Evolutionary conservation across 768 basidiomycete species (phyloP), one percentile per base, ranked within the genome.

Genomic region (Candolleomyces eurysporus): DNA sequence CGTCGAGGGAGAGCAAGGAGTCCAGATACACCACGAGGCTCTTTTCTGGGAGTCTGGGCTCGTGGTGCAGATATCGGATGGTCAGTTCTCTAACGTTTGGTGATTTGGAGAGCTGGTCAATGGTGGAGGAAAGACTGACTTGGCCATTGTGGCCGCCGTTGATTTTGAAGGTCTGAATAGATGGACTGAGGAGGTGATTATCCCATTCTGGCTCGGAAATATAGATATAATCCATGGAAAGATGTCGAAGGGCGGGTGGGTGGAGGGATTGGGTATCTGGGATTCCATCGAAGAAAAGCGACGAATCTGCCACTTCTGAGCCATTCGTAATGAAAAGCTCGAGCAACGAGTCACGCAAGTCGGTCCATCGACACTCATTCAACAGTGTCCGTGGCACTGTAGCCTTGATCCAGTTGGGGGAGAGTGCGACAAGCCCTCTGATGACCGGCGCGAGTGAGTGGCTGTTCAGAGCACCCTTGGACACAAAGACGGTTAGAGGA

Each of bases 341-440:
- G 46, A 70, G 63, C 10, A 76, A 42, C 4, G 58, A 55, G 11
- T 61, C 52, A 2, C 58, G 21, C 31, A 73, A 36, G 22, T 66
- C 65, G 21, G 62, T 56, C 68, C 72, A 71, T 16, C 62, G 61
- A 2, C 66, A 61, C 21, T 39, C 40, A 13, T 60, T 39, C 45
- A 76, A 58, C 22, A 70, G 26, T 7, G 57, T 48, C 5, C 61
- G 66, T 11, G 71, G 61, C 16, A 72, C 57, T 0, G 68, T 67
- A n/a, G 65, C 69, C 40, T 48, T 61, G 6, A 73, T 67, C 73
- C 75, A 75, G 48, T 73, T 73, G 16, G 57, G 42, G 1, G 70
- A 65, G 4, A 72, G 66, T 1, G 63, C 31, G 0, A 64, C 21
- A 17, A 75, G 65, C 58, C 51, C 48, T 21, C 56, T 42, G 13